Evolutionary conservation across 257 asterid species (phyloP), one percentile per base, ranked within the genome.

Genomic region (Petunia secreta): DNA sequence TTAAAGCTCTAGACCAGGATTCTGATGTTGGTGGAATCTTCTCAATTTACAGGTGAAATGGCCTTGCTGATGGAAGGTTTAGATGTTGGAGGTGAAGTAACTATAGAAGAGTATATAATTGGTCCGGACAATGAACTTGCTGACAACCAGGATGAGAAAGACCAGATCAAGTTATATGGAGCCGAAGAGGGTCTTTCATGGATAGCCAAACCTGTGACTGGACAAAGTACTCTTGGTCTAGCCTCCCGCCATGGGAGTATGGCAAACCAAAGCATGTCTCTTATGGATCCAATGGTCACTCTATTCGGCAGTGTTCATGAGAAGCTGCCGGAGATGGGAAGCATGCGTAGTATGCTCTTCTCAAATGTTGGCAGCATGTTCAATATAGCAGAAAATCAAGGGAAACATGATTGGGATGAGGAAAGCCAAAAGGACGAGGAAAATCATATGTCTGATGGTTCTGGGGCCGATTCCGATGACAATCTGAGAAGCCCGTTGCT

Each of bases 161-260:
- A 89, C 41, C 89, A 81, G 13, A 91, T 96, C 85, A 94, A 90
- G 84, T 82, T 96, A 63, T 92, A 94, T 38, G 99, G 99, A 2
- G 97, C 99, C 15, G 98, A 92, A 83, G 99, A 90, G 82, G 99
- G 98, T 67, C 96, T 87, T 75, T 96, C 98, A 36, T 96, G 97
- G 97, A 81, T 94, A n/a, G 99, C 99, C 54, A 92, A 91, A 79
- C 98, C 99, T 2, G 96, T 90, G 2, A 84, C 82, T 11, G 97
- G 97, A 4, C 98, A 86, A 81, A 91, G 96, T 73, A 87, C 91
- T 43, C 91, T 96, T 4, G 93, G 91, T 40, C 78, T 88, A 82
- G 86, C 69, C 48, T 92, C 99, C 37, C 98, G 96, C 44, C 93
- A 91, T 0, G 99, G 99, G 57, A 96, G 99, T 87, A 54, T 90